These are phyloP conservation scores for Hippophae tibetana DNA, from an alignment of 306 rosid species.

Conservation along the genomic window DNA sequence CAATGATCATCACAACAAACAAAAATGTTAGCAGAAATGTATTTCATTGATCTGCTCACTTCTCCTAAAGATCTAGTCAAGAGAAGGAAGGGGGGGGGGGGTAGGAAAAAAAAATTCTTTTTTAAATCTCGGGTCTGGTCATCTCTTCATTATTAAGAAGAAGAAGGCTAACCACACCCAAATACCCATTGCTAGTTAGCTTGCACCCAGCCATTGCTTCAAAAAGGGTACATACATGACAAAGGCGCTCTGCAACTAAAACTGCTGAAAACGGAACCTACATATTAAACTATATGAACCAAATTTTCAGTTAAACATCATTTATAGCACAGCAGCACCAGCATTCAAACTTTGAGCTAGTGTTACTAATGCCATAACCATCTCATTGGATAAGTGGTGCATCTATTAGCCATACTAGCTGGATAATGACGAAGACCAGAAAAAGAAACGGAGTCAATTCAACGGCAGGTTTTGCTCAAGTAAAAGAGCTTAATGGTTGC, in stretches of 20 bases:
- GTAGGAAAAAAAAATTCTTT: accelerated
- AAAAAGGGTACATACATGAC: too few relatives aligned
- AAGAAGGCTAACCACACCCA: too few relatives aligned
- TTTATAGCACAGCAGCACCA: background rate
- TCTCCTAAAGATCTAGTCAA: background rate
- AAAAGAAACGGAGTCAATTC: background rate
- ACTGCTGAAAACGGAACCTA: background rate
- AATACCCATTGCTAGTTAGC: too few relatives aligned
- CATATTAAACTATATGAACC: background rate
- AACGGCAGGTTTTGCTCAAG: background rate
- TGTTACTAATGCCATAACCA: background rate
- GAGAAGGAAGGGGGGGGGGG: too few relatives aligned
- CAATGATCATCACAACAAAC: background rate
- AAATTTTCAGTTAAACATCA: background rate
- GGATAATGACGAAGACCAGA: background rate
- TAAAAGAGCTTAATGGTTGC: background rate
- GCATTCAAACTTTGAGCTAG: background rate
- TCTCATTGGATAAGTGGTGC: background rate
- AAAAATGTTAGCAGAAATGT: background rate
- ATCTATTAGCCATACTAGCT: constrained; percentile 1
- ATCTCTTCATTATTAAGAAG: too few relatives aligned
- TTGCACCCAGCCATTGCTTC: too few relatives aligned
- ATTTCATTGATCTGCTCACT: background rate
- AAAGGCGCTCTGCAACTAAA: background rate
- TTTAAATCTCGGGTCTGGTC: too few relatives aligned